Evolutionary conservation across 352 stramenopile genomes (phyloP).

Genomic region (Phytopythium cucurbitacearum): DNA sequence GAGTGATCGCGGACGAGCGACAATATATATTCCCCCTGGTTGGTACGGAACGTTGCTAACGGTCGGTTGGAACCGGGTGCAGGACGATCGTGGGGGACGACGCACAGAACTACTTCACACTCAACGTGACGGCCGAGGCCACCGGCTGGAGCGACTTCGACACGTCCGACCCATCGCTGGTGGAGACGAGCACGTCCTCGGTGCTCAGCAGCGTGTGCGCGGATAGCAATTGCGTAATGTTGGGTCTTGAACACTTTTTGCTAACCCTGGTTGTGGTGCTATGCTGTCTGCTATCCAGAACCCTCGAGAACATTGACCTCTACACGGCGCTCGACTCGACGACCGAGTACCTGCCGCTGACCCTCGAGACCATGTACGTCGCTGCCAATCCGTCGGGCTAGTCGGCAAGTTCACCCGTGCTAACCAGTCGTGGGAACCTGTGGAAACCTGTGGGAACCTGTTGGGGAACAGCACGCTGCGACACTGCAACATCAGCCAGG

Average conservation of each 20-base stretch:
- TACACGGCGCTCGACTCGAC: slow-evolving; percentile 23
- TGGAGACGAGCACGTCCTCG: slow-evolving; percentile 32
- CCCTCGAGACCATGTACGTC: slow-evolving; percentile 37
- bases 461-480: slow-evolving; percentile 24
- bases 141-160: slow-evolving; percentile 34
- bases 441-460: no score
- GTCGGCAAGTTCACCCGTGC: not conserved
- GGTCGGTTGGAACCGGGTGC: no score
- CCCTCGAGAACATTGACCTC: slow-evolving; percentile 40
- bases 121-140: slow-evolving; percentile 36
- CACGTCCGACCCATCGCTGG: slow-evolving; percentile 26
- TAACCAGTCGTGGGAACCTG: not conserved
- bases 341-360: slow-evolving; percentile 38
- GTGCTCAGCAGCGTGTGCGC: slow-evolving; percentile 32
- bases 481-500: slow-evolving; percentile 35
- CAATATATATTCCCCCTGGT: not conserved
- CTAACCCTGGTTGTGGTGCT: slow-evolving; percentile 5
- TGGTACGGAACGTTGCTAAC: not conserved
- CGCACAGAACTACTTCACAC: slow-evolving; percentile 9
- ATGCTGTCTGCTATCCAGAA: slow-evolving; percentile 10
- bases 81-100: slow-evolving; percentile 25
- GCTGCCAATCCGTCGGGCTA: not conserved
- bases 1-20: not conserved
- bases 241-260: not conserved
- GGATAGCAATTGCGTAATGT: not conserved